phyloP scores from a whole-genome alignment of 768 basidiomycete genomes.

The Suillus placidus region DNA sequence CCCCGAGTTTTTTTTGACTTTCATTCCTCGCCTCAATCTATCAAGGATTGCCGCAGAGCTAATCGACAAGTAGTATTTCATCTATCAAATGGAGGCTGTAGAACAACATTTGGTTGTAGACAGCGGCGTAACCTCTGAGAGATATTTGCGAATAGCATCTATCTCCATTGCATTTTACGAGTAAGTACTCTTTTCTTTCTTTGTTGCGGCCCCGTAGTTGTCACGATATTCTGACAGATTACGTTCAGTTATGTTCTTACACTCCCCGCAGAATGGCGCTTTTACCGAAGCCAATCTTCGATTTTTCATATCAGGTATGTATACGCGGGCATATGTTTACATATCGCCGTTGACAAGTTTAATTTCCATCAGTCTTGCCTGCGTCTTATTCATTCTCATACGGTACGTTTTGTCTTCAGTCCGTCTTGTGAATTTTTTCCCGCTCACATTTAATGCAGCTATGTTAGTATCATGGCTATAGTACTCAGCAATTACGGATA shows the following conservation, averaged over 20 bases:
- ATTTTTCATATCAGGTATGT: slow-evolving; percentile 32
- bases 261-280: slow-evolving; percentile 35
- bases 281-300: slow-evolving; percentile 33
- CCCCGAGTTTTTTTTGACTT: background rate
- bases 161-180: slow-evolving; percentile 43
- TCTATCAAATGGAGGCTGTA: background rate
- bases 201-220: background rate
- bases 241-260: slow-evolving; percentile 34
- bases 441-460: slow-evolving; percentile 17
- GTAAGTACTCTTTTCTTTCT: no score
- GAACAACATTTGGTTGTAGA: background rate
- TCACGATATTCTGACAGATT: background rate
- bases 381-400: slow-evolving; percentile 37
- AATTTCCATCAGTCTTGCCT: slow-evolving; percentile 27
- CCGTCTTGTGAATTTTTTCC: no score
- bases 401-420: slow-evolving; percentile 19
- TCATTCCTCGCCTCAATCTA: background rate
- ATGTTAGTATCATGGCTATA: slow-evolving; percentile 49
- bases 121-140: slow-evolving; percentile 20
- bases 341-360: background rate
- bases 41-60: background rate
- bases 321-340: background rate
- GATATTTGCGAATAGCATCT: slow-evolving; percentile 38
- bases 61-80: background rate
- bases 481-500: slow-evolving; percentile 59